A percentile compares a stretch with the other conserved stretches of the same genome.
Conservation (phyloP, 768 basidiomycete genomes). For the Kwoniella sp. region DNA sequence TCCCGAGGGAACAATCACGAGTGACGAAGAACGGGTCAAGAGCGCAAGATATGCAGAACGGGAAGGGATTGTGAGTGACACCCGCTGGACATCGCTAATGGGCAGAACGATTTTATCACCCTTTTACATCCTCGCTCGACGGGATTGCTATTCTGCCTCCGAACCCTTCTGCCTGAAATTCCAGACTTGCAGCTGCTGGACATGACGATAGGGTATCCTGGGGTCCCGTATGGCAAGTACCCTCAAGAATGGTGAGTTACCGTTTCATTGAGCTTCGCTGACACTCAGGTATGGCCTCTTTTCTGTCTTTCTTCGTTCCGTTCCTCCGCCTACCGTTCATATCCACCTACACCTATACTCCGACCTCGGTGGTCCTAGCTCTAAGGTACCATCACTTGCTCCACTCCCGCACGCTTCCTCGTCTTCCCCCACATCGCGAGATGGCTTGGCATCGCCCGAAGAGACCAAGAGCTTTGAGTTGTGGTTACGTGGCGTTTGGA, state of each 20-base stretch:
- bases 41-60: constrained; percentile 85
- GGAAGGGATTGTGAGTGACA: constrained; percentile 69
- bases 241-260: constrained; percentile 62
- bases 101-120: constrained; percentile 71
- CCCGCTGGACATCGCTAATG: not conserved
- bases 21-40: constrained; percentile 74
- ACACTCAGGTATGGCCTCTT: constrained; percentile 65
- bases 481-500: constrained; percentile 81
- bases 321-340: constrained; percentile 79
- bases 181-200: constrained; percentile 78
- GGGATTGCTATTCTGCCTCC: constrained; percentile 77
- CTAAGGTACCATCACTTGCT: constrained; percentile 52
- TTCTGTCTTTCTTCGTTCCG: constrained; percentile 74
- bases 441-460: constrained; percentile 53
- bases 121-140: constrained; percentile 87
- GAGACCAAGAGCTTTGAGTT: constrained; percentile 68
- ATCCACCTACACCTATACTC: constrained; percentile 75
- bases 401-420: too few relatives aligned
- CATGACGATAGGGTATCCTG: constrained; percentile 85
- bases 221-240: constrained; percentile 72
- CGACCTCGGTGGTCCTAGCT: constrained; percentile 53
- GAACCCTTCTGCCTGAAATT: constrained; percentile 71
- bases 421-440: too few relatives aligned
- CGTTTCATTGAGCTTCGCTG: not conserved
- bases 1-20: constrained; percentile 93